phyloP scores from a whole-genome alignment of 441 rosid species.

The Brassica balearica region DNA sequence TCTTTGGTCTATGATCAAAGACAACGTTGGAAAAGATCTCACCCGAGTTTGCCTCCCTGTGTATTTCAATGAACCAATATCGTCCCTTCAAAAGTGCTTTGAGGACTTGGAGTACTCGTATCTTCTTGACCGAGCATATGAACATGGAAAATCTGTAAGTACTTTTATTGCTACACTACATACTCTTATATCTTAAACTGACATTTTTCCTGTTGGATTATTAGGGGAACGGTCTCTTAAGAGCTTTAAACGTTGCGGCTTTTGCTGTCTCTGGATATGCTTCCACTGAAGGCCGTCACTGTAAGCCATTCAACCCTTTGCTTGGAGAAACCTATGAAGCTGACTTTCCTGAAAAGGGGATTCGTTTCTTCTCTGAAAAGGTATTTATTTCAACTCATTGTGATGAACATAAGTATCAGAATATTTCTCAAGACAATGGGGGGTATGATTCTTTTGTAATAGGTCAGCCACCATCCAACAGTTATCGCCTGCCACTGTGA shows the following conservation, averaged over 20 bases:
- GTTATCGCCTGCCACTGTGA: slow-evolving; percentile 91
- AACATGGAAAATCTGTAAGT: slow-evolving; percentile 79
- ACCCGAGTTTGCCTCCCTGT: slow-evolving; percentile 93
- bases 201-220: slow-evolving; percentile 4
- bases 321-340: slow-evolving; percentile 92
- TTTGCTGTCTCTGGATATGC: slow-evolving; percentile 99
- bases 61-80: slow-evolving; percentile 89
- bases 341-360: slow-evolving; percentile 88
- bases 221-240: slow-evolving; percentile 79
- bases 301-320: slow-evolving; percentile 69
- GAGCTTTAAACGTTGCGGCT: slow-evolving; percentile 89
- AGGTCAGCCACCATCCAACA: slow-evolving; percentile 98
- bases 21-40: slow-evolving; percentile 84
- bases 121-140: slow-evolving; percentile 74
- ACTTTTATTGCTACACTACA: slow-evolving; percentile 1
- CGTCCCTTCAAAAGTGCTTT: slow-evolving; percentile 91
- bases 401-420: slow-evolving; percentile 10
- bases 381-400: slow-evolving; percentile 46
- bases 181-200: slow-evolving; percentile 1
- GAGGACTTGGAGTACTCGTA: slow-evolving; percentile 63
- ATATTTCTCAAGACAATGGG: not conserved
- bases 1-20: slow-evolving; percentile 76
- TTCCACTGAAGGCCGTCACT: slow-evolving; percentile 92
- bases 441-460: slow-evolving; percentile 28
- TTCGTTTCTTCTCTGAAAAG: slow-evolving; percentile 98